phyloP scores from a whole-genome alignment of 148 eudicot genomes.

The Dianthus caryophyllus region DNA sequence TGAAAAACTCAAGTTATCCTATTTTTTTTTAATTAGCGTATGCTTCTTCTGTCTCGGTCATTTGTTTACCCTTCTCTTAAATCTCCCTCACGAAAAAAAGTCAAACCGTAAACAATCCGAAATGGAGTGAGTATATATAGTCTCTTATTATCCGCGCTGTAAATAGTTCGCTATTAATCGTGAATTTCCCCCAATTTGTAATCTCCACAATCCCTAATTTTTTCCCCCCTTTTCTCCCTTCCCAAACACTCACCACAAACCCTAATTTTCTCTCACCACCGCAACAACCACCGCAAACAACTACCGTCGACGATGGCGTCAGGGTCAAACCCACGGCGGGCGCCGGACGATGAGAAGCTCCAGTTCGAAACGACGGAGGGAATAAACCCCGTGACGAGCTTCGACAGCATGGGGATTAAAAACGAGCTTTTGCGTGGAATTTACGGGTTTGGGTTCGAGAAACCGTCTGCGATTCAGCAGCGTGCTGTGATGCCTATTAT shows the following conservation, averaged over 20 bases:
- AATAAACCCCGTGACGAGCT: slow-evolving; percentile 58
- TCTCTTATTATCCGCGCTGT: no score
- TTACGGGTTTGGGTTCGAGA: slow-evolving; percentile 72
- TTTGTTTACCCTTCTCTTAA: no score
- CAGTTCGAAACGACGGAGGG: slow-evolving; percentile 72
- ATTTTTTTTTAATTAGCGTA: no score
- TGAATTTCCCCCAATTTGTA: no score
- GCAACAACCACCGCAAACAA: neutral
- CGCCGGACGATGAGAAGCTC: slow-evolving; percentile 55
- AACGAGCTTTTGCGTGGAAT: slow-evolving; percentile 71
- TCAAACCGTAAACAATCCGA: no score
- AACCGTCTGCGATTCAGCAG: slow-evolving; percentile 95
- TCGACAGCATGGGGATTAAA: slow-evolving; percentile 85
- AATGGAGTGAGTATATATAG: no score
- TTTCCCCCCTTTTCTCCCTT: no score
- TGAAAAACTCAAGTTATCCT: no score
- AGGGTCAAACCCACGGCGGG: slow-evolving; percentile 41
- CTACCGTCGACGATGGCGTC: slow-evolving; percentile 20
- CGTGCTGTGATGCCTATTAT: slow-evolving; percentile 79
- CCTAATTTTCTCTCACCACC: neutral
- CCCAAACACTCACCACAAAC: neutral
- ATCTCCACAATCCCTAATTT: no score
- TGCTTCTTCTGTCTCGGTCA: no score
- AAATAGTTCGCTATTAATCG: no score
- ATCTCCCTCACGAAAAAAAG: no score